Percentiles rank a stretch among this genome's conserved stretches.
phyloP scores from a whole-genome alignment of 352 stramenopile genomes.

The Phytophthora macrochlamydospora region DNA sequence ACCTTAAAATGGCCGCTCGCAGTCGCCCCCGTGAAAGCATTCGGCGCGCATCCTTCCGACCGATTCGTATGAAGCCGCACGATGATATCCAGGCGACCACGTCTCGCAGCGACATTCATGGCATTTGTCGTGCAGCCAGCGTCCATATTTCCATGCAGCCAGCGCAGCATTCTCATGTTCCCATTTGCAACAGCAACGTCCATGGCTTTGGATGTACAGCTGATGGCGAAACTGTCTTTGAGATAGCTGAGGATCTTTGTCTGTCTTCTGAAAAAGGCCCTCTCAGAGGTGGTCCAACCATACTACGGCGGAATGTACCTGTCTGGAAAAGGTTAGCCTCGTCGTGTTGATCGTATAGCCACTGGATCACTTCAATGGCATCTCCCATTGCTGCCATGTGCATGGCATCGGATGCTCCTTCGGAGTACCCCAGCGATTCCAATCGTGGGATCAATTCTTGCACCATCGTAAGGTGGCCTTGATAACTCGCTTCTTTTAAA shows the following conservation, averaged over 20 bases:
- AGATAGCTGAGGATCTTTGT: background rate
- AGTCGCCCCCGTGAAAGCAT: background rate
- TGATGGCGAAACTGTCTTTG: background rate
- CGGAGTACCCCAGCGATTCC: background rate
- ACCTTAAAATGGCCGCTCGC: background rate
- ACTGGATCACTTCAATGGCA: background rate
- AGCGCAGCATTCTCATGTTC: background rate
- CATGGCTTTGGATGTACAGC: background rate
- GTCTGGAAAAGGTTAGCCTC: background rate
- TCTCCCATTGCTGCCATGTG: background rate
- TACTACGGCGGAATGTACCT: background rate
- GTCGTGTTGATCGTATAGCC: background rate
- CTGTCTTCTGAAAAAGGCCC: too few species aligned
- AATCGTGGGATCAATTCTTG: background rate
- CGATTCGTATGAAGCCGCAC: background rate
- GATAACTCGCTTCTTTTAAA: background rate
- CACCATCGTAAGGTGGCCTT: background rate
- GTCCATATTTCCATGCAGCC: background rate
- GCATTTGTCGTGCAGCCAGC: background rate
- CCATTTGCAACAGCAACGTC: background rate
- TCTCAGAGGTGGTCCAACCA: too few species aligned
- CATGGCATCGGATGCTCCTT: background rate
- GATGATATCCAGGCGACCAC: background rate
- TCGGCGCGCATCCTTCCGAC: background rate
- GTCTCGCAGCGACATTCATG: background rate